Evolutionary conservation across 345 rosid genomes (phyloP), one percentile per base, ranked within the genome.

Genomic region (Salix brachista): DNA sequence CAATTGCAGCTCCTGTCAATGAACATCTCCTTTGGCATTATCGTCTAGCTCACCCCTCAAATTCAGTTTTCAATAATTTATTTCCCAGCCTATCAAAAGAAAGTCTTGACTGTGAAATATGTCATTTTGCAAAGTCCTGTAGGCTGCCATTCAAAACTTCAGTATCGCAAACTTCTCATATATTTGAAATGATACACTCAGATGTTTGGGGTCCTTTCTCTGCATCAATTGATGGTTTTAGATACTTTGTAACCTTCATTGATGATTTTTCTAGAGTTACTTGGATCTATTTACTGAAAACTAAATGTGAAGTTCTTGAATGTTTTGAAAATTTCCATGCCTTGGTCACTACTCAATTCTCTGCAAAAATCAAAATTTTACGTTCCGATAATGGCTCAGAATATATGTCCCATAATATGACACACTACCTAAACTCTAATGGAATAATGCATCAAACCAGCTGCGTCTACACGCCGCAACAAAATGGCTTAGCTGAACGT

Each of bases 151-250:
- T 66, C 36, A 17, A 0, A 16, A 8, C 26, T 0, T 8, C 0
- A 39, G 0, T 8, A 0, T 9, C 42, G 0, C 42, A 39, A 39
- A 39, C 11, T 1, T 0, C 37, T 11, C 48, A 44, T 1, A 0
- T 0, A 6, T 66, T 16, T 69, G 44, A 25, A 42, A n/a, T 32
- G 25, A 0, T 25, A 41, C 10, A 69, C 5, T 2, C 58, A 3
- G 48, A 42, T 42, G 46, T 42, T 8, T 42, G 46, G 14, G 46
- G 14, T 0, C 48, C 48, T 12, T 44, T 44, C 4, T 44, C 4
- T 5, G 0, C 16, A 0, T 44, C 42, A 2, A 0, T n/a, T 8
- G 6, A 48, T 7, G 2, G 10, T 37, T 71, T 16, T 18, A 48
- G 0, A 32, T 18, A 6, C 6, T 48, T 71, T 71, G 2, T 50